Conservation (phyloP, 306 rosid genomes). For the Prunus mira region DNA sequence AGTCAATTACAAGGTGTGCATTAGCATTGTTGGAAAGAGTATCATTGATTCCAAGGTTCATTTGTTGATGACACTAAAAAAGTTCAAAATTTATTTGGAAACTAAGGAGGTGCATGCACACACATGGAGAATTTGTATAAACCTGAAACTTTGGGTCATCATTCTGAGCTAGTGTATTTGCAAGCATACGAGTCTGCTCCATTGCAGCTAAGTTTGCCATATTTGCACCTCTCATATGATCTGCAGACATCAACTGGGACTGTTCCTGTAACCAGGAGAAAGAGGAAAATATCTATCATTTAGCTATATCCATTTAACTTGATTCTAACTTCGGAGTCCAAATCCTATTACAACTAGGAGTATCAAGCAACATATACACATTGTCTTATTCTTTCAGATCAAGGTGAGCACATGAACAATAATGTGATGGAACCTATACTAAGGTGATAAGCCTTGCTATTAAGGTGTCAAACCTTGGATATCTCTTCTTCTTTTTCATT, state of each 20-base stretch:
- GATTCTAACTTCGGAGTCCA: not conserved
- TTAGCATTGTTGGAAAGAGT: not conserved
- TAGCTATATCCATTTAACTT: not conserved
- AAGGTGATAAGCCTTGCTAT: not conserved
- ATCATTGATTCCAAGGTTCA: not conserved
- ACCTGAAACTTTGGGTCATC: conserved; percentile 98
- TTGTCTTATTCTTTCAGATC: not conserved
- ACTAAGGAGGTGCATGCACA: not conserved
- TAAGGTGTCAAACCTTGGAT: not conserved
- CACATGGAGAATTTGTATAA: conserved; percentile 10
- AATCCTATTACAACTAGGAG: not conserved
- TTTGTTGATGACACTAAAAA: not conserved
- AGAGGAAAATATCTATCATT: not conserved
- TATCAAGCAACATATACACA: not conserved
- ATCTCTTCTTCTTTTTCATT: not conserved
- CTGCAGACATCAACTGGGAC: conserved; percentile 76
- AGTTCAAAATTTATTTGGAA: not conserved
- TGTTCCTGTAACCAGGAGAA: conserved; percentile 30
- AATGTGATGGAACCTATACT: not conserved
- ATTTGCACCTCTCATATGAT: conserved; percentile 64
- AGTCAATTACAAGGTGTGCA: not conserved
- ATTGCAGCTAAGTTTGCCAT: conserved; percentile 68
- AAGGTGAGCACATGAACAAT: not conserved
- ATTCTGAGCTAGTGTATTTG: conserved; percentile 86
- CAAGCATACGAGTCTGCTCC: conserved; percentile 98